A percentile compares a stretch with the other conserved stretches of the same genome.
Evolutionary conservation across 2,329 filamentous ascomycete species (phyloP).

Genomic region (Escovopsis sp.): DNA sequence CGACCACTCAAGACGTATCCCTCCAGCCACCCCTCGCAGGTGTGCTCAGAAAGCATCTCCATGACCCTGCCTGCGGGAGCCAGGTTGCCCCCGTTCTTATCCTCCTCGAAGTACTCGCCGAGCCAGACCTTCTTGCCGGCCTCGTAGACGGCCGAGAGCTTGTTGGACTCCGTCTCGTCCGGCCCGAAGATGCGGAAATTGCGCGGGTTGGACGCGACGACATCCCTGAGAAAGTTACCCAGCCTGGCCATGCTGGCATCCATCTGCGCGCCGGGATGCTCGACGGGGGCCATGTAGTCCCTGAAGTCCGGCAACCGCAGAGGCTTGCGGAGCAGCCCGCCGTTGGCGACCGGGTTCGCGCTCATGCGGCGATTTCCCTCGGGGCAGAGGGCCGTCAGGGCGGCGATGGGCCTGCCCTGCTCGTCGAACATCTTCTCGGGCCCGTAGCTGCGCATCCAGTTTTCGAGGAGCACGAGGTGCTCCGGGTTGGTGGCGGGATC

Average conservation of each 20-base stretch:
- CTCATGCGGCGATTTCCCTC: conserved; percentile 55
- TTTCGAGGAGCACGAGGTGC: conserved; percentile 53
- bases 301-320: conserved; percentile 56
- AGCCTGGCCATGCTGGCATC: conserved; percentile 56
- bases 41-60: conserved; percentile 76
- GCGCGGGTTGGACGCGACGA: conserved; percentile 46
- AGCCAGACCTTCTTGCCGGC: conserved; percentile 69
- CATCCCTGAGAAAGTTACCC: conserved; percentile 49
- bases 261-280: conserved; percentile 40
- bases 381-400: conserved; percentile 50
- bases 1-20: conserved; percentile 62
- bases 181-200: conserved; percentile 67
- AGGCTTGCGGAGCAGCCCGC: conserved; percentile 50
- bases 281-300: conserved; percentile 47
- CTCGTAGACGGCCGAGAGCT: conserved; percentile 55
- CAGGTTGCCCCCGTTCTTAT: conserved; percentile 59
- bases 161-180: conserved; percentile 72
- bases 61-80: conserved; percentile 55
- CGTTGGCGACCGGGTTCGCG: conserved; percentile 62
- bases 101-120: conserved; percentile 63
- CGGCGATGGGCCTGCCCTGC: conserved; percentile 44
- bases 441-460: conserved; percentile 65
- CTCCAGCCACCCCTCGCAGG: conserved; percentile 66
- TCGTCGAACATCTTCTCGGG: conserved; percentile 56
- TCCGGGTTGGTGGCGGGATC: conserved; percentile 49